Conservation (phyloP, 208 protist genomes). For the Wallacemonas collosoma region DNA sequence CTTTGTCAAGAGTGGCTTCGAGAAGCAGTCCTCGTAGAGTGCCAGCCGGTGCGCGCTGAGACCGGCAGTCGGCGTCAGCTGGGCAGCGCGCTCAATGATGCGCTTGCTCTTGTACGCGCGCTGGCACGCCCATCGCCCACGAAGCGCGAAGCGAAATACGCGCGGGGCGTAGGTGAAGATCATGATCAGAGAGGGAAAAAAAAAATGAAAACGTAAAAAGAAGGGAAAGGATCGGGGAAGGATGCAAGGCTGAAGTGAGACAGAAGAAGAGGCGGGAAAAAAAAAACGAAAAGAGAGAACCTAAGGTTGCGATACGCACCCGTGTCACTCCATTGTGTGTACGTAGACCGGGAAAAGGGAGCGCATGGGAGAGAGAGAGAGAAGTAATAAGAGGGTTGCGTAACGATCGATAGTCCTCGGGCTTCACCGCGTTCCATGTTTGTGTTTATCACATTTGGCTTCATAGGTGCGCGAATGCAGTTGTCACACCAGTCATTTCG, state of each 20-base stretch:
- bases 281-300: not conserved
- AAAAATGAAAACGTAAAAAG: not conserved
- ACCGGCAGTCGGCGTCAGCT: not conserved
- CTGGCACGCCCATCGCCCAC: not conserved
- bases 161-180: slow-evolving; percentile 16
- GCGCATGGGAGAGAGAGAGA: too few relatives aligned
- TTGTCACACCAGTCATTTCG: too few relatives aligned
- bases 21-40: slow-evolving; percentile 14
- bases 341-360: too few relatives aligned
- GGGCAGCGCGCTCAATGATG: slow-evolving; percentile 5
- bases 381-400: too few relatives aligned
- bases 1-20: slow-evolving; percentile 16
- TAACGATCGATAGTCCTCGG: too few relatives aligned
- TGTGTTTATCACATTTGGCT: too few relatives aligned
- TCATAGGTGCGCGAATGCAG: too few relatives aligned
- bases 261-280: not conserved
- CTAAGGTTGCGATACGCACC: not conserved
- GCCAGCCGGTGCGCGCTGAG: not conserved
- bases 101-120: not conserved
- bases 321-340: too few relatives aligned
- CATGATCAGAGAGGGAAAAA: not conserved
- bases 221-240: not conserved
- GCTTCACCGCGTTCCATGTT: too few relatives aligned
- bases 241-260: not conserved
- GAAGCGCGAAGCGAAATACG: slow-evolving; percentile 15